These are phyloP conservation scores for Russula griseocarnosa DNA, from an alignment of 768 basidiomycete genomes.

Conservation along the genomic window DNA sequence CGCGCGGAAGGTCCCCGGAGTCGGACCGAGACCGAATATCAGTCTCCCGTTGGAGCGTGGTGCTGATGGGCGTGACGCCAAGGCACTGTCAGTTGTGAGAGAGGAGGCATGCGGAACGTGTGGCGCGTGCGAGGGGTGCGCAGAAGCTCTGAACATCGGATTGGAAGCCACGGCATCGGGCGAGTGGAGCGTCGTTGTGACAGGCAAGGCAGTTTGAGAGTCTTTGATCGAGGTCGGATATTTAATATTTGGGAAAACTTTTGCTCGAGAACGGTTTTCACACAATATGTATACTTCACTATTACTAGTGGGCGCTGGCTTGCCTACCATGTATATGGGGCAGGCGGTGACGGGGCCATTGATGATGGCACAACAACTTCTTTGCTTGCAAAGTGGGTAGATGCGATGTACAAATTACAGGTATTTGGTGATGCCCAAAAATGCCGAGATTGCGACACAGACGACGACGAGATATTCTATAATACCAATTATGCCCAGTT, in stretches of 20 bases:
- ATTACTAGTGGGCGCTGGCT: background rate
- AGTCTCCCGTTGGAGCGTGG: slow-evolving; percentile 15
- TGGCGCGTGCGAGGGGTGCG: slow-evolving; percentile 14
- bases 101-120: slow-evolving; percentile 23
- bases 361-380: slow-evolving; percentile 1
- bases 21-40: background rate
- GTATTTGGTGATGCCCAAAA: slow-evolving; percentile 20
- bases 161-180: slow-evolving; percentile 25
- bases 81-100: slow-evolving; percentile 27
- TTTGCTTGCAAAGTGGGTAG: slow-evolving; percentile 15
- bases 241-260: no score
- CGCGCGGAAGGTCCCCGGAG: slow-evolving; percentile 1
- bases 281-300: background rate
- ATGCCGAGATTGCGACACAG: background rate
- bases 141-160: slow-evolving; percentile 19
- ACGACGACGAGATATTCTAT: background rate
- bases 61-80: slow-evolving; percentile 15
- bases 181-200: slow-evolving; percentile 26
- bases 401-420: slow-evolving; percentile 23
- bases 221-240: background rate
- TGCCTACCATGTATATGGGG: background rate
- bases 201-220: slow-evolving; percentile 11
- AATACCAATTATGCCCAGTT: slow-evolving; percentile 69
- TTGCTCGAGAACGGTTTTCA: background rate
- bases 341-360: background rate